These are phyloP conservation scores for Aureobasidium namibiae DNA, from an alignment of 2,329 filamentous ascomycete species.

Conservation along the genomic window DNA sequence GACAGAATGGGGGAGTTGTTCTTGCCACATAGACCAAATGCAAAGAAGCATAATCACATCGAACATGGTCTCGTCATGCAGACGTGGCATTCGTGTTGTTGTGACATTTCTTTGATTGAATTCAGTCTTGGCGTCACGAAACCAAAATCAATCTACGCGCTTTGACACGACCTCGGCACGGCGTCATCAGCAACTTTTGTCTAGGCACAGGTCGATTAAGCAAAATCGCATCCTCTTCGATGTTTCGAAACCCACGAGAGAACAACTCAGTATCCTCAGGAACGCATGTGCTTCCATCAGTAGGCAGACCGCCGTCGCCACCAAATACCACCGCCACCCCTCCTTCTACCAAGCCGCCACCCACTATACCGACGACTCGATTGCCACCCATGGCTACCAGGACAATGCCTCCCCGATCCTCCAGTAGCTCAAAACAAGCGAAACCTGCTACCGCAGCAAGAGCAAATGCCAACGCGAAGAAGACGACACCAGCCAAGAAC, in stretches of 20 bases:
- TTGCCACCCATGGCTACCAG: slow-evolving; percentile 22
- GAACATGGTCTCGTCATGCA: not conserved
- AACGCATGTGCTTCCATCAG: slow-evolving; percentile 34
- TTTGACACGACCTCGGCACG: not conserved
- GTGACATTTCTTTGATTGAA: not conserved
- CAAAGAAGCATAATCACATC: not conserved
- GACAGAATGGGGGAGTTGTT: not conserved
- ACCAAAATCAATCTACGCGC: slow-evolving; percentile 9
- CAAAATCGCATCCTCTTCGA: slow-evolving; percentile 20
- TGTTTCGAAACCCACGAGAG: slow-evolving; percentile 50
- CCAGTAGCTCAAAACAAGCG: slow-evolving; percentile 17
- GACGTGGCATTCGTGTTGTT: not conserved
- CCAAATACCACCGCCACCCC: slow-evolving; percentile 21
- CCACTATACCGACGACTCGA: slow-evolving; percentile 2
- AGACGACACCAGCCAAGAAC: slow-evolving; percentile 26
- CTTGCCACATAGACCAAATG: slow-evolving; percentile 11
- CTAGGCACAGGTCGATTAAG: not conserved
- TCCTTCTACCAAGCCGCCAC: not conserved
- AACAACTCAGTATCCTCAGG: slow-evolving; percentile 29
- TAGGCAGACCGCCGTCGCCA: slow-evolving; percentile 46
- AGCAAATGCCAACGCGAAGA: slow-evolving; percentile 27
- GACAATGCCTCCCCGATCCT: slow-evolving; percentile 15
- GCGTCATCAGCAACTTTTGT: not conserved
- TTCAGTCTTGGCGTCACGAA: slow-evolving; percentile 7
- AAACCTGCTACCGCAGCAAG: slow-evolving; percentile 23